Conservation (phyloP, 2,329 filamentous ascomycete species). For the Neofusicoccum sp. region DNA sequence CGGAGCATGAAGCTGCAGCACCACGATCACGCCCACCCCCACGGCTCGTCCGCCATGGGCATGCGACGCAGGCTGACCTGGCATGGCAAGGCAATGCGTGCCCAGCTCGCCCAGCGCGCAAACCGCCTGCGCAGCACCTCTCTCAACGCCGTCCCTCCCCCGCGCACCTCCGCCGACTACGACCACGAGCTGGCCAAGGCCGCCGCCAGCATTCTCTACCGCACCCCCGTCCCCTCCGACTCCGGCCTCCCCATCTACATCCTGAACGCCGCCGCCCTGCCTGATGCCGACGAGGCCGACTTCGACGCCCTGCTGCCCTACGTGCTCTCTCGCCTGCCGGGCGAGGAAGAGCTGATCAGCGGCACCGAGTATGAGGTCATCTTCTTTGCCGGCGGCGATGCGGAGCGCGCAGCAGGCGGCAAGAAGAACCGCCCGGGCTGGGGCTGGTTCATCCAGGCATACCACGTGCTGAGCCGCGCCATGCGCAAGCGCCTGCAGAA, state of each 20-base stretch:
- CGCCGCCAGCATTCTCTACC: conserved; percentile 55
- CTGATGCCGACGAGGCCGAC: conserved; percentile 53
- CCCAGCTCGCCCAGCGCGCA: conserved; percentile 31
- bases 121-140: conserved; percentile 43
- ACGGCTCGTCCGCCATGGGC: conserved; percentile 8
- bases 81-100: conserved; percentile 27
- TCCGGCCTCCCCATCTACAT: conserved; percentile 53
- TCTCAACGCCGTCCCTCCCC: conserved; percentile 48
- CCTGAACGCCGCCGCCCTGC: conserved; percentile 57
- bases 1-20: not conserved
- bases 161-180: conserved; percentile 47
- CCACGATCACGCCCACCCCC: not conserved
- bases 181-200: conserved; percentile 47
- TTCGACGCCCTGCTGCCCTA: conserved; percentile 56
- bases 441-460: conserved; percentile 58
- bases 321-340: conserved; percentile 53
- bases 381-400: conserved; percentile 56
- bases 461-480: conserved; percentile 54
- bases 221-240: conserved; percentile 50
- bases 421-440: conserved; percentile 52
- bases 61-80: conserved; percentile 16
- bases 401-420: conserved; percentile 24
- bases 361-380: conserved; percentile 57
- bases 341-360: conserved; percentile 54
- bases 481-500: conserved; percentile 56